phyloP scores from a whole-genome alignment of 768 basidiomycete species.

The Lactarius hatsudake region DNA sequence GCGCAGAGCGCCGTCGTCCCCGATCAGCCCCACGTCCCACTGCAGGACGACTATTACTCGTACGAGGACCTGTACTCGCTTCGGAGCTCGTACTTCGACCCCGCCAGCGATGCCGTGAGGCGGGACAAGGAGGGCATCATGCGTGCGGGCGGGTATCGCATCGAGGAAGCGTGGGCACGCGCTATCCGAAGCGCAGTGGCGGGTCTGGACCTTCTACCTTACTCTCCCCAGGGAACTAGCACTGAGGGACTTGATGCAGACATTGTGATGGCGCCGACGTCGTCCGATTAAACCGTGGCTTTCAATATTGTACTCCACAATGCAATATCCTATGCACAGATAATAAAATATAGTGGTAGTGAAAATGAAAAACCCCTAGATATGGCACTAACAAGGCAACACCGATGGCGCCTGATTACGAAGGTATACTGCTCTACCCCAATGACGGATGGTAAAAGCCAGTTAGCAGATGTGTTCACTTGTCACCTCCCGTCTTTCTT shows the following conservation, averaged over 20 bases:
- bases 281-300: background rate
- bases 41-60: slow-evolving; percentile 73
- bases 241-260: slow-evolving; percentile 36
- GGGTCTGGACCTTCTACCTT: slow-evolving; percentile 61
- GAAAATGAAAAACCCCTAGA: background rate
- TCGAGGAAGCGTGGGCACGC: slow-evolving; percentile 85
- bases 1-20: slow-evolving; percentile 64
- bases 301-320: background rate
- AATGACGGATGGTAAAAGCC: background rate
- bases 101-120: slow-evolving; percentile 71
- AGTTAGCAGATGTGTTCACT: slow-evolving; percentile 41
- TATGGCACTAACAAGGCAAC: background rate
- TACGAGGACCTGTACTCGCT: slow-evolving; percentile 68
- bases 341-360: background rate
- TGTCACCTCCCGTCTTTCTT: slow-evolving; percentile 48
- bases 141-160: slow-evolving; percentile 77
- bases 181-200: slow-evolving; percentile 72
- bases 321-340: background rate
- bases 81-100: slow-evolving; percentile 61
- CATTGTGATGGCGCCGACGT: slow-evolving; percentile 41
- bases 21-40: slow-evolving; percentile 75
- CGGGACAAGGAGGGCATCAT: slow-evolving; percentile 75
- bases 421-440: background rate
- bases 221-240: slow-evolving; percentile 20
- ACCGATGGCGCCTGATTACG: background rate